Percentiles rank a stretch among this genome's conserved stretches.
Evolutionary conservation across 495 filamentous ascomycete genomes (phyloP).

Genomic region (Aspergillus mulundensis): DNA sequence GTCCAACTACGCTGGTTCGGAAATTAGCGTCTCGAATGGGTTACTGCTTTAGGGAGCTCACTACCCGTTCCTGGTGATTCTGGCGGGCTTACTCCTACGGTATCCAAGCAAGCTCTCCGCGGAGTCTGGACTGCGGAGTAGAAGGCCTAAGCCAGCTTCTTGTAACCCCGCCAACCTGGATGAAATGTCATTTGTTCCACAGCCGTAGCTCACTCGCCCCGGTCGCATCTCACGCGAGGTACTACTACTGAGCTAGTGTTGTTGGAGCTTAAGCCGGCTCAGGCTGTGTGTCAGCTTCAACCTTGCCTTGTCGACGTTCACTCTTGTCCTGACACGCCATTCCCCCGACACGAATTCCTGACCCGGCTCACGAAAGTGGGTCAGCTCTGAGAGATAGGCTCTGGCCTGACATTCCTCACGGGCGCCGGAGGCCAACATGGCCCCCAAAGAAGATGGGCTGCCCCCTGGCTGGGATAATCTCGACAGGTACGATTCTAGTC

Average conservation of each 20-base stretch:
- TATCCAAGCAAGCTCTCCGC: constrained; percentile 3
- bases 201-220: constrained; percentile 2
- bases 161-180: constrained; percentile 10
- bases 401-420: constrained; percentile 35
- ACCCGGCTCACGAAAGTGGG: constrained; percentile 13
- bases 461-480: constrained; percentile 47
- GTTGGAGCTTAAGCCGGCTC: constrained; percentile 14
- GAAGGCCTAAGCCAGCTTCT: constrained; percentile 4
- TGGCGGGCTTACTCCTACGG: not conserved
- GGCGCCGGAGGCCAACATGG: constrained; percentile 38
- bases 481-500: constrained; percentile 38
- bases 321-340: constrained; percentile 2
- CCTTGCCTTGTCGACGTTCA: not conserved
- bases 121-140: not conserved
- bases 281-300: constrained; percentile 17
- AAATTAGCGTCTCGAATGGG: constrained; percentile 1
- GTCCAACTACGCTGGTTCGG: not conserved
- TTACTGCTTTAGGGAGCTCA: constrained; percentile 8
- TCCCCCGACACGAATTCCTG: constrained; percentile 8
- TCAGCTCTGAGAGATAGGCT: constrained; percentile 1
- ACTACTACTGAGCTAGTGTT: constrained; percentile 1
- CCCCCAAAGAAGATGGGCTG: constrained; percentile 47
- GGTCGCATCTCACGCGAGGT: constrained; percentile 4
- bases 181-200: constrained; percentile 16
- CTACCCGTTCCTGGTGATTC: not conserved